phyloP scores from a whole-genome alignment of 2,329 filamentous ascomycete genomes.

The Scortechinia acanthostroma region DNA sequence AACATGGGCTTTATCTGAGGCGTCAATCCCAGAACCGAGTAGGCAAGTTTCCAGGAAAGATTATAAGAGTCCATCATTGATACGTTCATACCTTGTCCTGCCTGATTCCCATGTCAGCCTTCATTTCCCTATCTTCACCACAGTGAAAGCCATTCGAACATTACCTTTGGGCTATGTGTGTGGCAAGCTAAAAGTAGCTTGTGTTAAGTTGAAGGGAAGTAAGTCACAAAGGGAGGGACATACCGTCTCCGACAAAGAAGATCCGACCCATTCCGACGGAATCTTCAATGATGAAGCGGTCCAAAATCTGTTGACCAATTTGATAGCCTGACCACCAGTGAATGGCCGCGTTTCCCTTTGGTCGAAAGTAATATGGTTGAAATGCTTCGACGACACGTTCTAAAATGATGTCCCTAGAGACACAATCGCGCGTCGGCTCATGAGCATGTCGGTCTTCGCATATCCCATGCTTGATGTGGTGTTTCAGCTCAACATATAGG shows the following conservation, averaged over 20 bases:
- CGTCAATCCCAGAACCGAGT: background rate
- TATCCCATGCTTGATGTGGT: background rate
- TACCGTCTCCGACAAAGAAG: background rate
- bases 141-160: too few relatives aligned
- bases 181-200: too few relatives aligned
- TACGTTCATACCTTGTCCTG: background rate
- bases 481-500: background rate
- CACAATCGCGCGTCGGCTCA: background rate
- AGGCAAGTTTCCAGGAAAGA: background rate
- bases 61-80: background rate
- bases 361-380: background rate
- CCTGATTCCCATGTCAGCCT: too few relatives aligned
- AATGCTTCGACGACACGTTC: background rate
- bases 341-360: background rate
- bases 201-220: too few relatives aligned
- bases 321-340: background rate
- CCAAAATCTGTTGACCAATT: background rate
- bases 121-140: too few relatives aligned
- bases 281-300: background rate
- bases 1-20: background rate
- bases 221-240: too few relatives aligned
- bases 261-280: background rate
- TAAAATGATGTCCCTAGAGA: background rate
- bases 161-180: background rate
- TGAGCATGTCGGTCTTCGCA: background rate